Conservation (phyloP, 768 basidiomycete species). For the Hemileccinum rubropunctum region DNA sequence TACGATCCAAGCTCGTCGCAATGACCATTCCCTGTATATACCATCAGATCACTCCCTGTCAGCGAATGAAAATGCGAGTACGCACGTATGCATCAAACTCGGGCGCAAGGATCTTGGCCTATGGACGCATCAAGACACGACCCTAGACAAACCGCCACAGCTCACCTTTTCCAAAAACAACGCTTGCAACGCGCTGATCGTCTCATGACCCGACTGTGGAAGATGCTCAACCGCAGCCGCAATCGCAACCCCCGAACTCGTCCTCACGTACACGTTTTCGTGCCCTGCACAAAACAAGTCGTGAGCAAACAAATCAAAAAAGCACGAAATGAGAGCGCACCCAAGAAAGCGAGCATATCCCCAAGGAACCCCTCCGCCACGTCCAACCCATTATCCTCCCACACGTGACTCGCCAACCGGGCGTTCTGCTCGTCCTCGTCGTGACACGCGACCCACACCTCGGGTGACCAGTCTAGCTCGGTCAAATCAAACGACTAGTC, state of each 20-base stretch:
- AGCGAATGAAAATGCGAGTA: slow-evolving; percentile 2
- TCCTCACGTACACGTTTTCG: slow-evolving; percentile 76
- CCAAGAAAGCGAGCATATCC: slow-evolving; percentile 62
- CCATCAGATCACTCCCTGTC: neutral
- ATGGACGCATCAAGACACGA: neutral
- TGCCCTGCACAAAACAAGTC: slow-evolving; percentile 50
- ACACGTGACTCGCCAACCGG: slow-evolving; percentile 72
- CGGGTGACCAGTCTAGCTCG: slow-evolving; percentile 88
- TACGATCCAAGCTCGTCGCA: slow-evolving; percentile 76
- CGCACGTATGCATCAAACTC: slow-evolving; percentile 92
- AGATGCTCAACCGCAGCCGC: slow-evolving; percentile 73
- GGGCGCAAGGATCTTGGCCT: slow-evolving; percentile 85
- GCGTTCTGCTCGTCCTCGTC: slow-evolving; percentile 90
- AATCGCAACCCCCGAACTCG: slow-evolving; percentile 66
- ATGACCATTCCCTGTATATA: slow-evolving; percentile 83
- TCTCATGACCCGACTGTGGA: slow-evolving; percentile 52
- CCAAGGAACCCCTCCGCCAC: slow-evolving; percentile 62
- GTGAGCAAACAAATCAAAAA: no score
- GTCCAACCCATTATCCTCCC: slow-evolving; percentile 96
- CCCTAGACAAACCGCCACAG: neutral
- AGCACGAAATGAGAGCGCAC: slow-evolving; percentile 37
- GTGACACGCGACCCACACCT: slow-evolving; percentile 85
- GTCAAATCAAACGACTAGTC: slow-evolving; percentile 88
- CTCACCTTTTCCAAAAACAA: slow-evolving; percentile 82
- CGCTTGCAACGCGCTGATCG: slow-evolving; percentile 55